phyloP scores from a whole-genome alignment of 2,329 filamentous ascomycete genomes.

The Coniochaeta prunicola region DNA sequence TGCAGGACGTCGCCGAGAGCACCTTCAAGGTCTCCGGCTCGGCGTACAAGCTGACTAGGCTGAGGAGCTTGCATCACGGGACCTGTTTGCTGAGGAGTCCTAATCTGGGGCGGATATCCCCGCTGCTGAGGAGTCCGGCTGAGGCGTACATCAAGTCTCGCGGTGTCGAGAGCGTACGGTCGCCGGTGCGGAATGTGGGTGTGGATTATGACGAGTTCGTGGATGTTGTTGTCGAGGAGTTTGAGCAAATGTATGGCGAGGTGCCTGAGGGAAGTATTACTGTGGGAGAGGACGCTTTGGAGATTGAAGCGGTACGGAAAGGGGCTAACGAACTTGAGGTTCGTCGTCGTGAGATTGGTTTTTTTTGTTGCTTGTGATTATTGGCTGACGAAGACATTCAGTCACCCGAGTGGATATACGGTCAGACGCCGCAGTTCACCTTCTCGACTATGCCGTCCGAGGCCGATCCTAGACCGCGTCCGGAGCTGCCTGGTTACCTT shows the following conservation, averaged over 20 bases:
- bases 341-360: not conserved
- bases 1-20: constrained; percentile 45
- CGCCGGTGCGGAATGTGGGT: constrained; percentile 72
- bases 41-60: constrained; percentile 83
- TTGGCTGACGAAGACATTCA: constrained; percentile 15
- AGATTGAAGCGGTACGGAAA: constrained; percentile 30
- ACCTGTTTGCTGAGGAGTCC: constrained; percentile 78
- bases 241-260: constrained; percentile 56
- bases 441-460: constrained; percentile 56
- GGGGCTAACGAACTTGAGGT: constrained; percentile 25
- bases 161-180: constrained; percentile 88
- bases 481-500: constrained; percentile 39
- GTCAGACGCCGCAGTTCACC: constrained; percentile 78
- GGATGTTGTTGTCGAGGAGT: constrained; percentile 55
- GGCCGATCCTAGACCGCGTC: constrained; percentile 49
- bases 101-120: constrained; percentile 61
- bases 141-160: constrained; percentile 69
- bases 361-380: not conserved
- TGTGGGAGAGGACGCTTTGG: constrained; percentile 42
- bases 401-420: constrained; percentile 70
- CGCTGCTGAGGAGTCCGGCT: constrained; percentile 71
- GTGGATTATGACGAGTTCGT: constrained; percentile 40
- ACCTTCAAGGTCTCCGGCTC: constrained; percentile 84
- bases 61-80: constrained; percentile 82
- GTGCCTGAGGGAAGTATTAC: constrained; percentile 23